Evolutionary conservation across 2,329 filamentous ascomycete species (phyloP).

Genomic region (Colletotrichum siamense): DNA sequence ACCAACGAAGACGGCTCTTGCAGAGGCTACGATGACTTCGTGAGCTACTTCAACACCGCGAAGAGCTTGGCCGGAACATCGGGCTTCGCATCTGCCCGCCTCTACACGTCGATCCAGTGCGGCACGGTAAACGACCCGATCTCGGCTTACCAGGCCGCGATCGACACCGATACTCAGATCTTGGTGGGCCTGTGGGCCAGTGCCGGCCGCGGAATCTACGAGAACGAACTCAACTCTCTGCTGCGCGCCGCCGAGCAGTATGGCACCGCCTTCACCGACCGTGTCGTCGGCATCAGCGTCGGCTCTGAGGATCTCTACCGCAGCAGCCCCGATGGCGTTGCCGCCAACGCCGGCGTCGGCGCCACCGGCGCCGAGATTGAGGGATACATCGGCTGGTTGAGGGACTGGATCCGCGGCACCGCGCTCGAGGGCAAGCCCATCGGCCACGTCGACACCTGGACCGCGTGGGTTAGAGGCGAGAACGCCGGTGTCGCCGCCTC

Average conservation of each 20-base stretch:
- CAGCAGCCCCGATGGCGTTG: slow-evolving; percentile 5
- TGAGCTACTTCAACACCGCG: slow-evolving; percentile 15
- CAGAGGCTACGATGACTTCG: slow-evolving; percentile 19
- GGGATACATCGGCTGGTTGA: slow-evolving; percentile 62
- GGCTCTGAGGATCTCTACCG: slow-evolving; percentile 64
- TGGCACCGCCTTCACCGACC: slow-evolving; percentile 45
- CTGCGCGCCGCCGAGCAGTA: slow-evolving; percentile 50
- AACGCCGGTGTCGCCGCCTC: slow-evolving; percentile 51
- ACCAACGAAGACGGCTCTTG: slow-evolving; percentile 17
- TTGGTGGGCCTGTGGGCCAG: slow-evolving; percentile 59
- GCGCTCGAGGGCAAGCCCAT: slow-evolving; percentile 41
- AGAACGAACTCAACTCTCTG: slow-evolving; percentile 56
- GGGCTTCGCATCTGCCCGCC: slow-evolving; percentile 11
- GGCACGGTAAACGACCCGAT: slow-evolving; percentile 55
- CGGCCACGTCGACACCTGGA: slow-evolving; percentile 64
- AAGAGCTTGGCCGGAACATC: neutral
- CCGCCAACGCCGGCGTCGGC: slow-evolving; percentile 8
- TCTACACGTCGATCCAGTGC: slow-evolving; percentile 21
- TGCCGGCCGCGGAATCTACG: slow-evolving; percentile 39
- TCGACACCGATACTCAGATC: slow-evolving; percentile 52
- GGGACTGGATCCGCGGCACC: slow-evolving; percentile 49
- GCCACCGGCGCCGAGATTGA: slow-evolving; percentile 54
- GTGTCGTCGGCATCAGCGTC: slow-evolving; percentile 58
- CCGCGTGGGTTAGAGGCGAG: slow-evolving; percentile 52
- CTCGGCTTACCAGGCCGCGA: slow-evolving; percentile 69